A percentile compares a stretch with the other conserved stretches of the same genome.
phyloP scores from a whole-genome alignment of 768 basidiomycete species.

The Tremella fuciformis region DNA sequence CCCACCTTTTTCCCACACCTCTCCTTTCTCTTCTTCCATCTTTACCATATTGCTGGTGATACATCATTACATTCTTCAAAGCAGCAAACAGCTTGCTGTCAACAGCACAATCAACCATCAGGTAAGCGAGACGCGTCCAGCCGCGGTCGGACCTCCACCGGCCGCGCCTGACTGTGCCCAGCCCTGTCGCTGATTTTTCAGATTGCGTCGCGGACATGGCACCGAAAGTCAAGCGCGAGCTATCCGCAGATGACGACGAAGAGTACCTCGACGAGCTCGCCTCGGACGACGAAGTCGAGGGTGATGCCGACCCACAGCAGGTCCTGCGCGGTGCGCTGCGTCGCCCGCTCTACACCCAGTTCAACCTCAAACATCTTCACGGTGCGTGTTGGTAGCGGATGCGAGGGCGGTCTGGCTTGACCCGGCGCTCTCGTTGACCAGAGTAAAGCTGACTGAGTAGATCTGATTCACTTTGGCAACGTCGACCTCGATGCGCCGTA shows the following conservation, averaged over 20 bases:
- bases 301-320: conserved; percentile 12
- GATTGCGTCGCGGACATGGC: not conserved
- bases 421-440: not conserved
- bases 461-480: conserved; percentile 30
- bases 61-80: too few relatives aligned
- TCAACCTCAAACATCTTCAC: conserved; percentile 27
- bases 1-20: too few relatives aligned
- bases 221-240: conserved; percentile 4
- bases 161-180: too few relatives aligned
- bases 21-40: too few relatives aligned
- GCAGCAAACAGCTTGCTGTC: too few relatives aligned
- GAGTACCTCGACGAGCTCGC: conserved; percentile 13
- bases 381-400: conserved; percentile 22
- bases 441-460: conserved; percentile 14
- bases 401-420: not conserved
- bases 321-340: conserved; percentile 11
- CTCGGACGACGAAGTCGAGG: conserved; percentile 11
- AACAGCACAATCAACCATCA: too few relatives aligned
- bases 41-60: too few relatives aligned
- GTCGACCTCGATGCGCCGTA: conserved; percentile 34
- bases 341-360: conserved; percentile 16
- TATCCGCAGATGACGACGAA: conserved; percentile 15
- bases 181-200: too few relatives aligned
- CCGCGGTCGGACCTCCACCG: too few relatives aligned
- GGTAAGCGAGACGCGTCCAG: too few relatives aligned